Evolutionary conservation across 2,329 filamentous ascomycete genomes (phyloP).

Genomic region (Diaporthe amygdali): DNA sequence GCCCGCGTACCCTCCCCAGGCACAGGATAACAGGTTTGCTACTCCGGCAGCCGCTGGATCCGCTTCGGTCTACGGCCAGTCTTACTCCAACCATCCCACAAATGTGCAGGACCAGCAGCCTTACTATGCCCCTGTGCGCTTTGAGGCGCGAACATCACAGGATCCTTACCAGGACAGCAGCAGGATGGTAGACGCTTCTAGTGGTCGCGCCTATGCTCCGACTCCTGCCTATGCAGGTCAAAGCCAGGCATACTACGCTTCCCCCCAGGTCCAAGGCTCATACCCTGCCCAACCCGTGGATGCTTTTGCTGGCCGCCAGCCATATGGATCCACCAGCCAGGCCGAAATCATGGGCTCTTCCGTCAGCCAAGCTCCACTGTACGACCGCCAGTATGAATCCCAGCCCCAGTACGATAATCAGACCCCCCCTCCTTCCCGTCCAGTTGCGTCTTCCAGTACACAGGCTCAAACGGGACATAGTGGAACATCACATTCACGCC

Average conservation of each 20-base stretch:
- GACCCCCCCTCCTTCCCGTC: constrained; percentile 22
- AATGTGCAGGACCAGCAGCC: neutral
- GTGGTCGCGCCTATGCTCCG: constrained; percentile 1
- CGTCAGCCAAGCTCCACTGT: constrained; percentile 27
- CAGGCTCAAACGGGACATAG: constrained; percentile 28
- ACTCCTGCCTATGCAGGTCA: neutral
- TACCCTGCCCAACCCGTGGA: constrained; percentile 54
- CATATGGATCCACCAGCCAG: constrained; percentile 45
- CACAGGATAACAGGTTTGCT: constrained; percentile 21
- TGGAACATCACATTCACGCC: constrained; percentile 24
- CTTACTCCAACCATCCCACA: constrained; percentile 11
- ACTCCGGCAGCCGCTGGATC: neutral
- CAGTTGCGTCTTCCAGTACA: constrained; percentile 23
- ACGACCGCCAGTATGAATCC: constrained; percentile 24
- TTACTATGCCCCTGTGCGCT: neutral
- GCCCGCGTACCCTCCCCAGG: constrained; percentile 2
- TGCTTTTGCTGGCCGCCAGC: constrained; percentile 62
- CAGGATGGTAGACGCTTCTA: constrained; percentile 17
- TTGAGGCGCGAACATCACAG: neutral
- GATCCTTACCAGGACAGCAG: constrained; percentile 20
- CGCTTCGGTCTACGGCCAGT: constrained; percentile 1
- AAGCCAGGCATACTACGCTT: constrained; percentile 34
- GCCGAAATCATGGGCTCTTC: constrained; percentile 16
- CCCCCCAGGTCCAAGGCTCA: constrained; percentile 32
- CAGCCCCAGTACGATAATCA: constrained; percentile 23